Evolutionary conservation across 225 moss, liverwort and hornwort genomes (phyloP), one percentile per base, ranked within the genome.

Genomic region (Sphagnum tenellum): DNA sequence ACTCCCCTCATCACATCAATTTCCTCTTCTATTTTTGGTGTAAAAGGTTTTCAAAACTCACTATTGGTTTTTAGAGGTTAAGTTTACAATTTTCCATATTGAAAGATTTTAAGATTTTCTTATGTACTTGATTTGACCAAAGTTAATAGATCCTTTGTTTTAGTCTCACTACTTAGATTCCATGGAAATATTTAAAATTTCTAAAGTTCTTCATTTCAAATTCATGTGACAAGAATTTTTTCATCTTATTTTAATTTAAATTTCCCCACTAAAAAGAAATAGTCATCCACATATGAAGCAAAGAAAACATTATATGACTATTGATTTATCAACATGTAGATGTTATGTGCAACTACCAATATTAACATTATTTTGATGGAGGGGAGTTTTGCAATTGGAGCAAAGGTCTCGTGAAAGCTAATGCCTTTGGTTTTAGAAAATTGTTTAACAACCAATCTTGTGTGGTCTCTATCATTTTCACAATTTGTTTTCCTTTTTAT

Each of bases 151-250:
- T 5, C 56, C 14, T 67, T 49, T 57, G 11, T 10, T n/a, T 45
- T 44, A 13, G 56, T 67, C 67, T 67, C 46, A 12, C 48, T 44
- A 67, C 56, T 48, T 54, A 7, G 7, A 67, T 67, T 46, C 57
- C 57, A 44, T 56, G 45, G 47, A 11, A 57, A 9, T 67, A 45
- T 9, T 67, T 46, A 11, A 57, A 2, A 2, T 67, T 46, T 9
- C 67, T 56, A 5, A 57, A 8, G 10, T 62, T 61, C 7, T 51
- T 69, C 61, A 60, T 62, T 9, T 51, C 5, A 61, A 50, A 69
- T 46, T 62, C 53, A 46, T 5, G 45, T 12, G 4, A 60, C 1
- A 69, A 45, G 9, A 12, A 6, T 5, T 11, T 10, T 13, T 62
- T 69, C 7, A 62, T 5, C 9, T 9, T 50, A 9, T 49, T 61